These are phyloP conservation scores for Cordyceps cicadae DNA, from an alignment of 2,329 filamentous ascomycete species.

Conservation along the genomic window DNA sequence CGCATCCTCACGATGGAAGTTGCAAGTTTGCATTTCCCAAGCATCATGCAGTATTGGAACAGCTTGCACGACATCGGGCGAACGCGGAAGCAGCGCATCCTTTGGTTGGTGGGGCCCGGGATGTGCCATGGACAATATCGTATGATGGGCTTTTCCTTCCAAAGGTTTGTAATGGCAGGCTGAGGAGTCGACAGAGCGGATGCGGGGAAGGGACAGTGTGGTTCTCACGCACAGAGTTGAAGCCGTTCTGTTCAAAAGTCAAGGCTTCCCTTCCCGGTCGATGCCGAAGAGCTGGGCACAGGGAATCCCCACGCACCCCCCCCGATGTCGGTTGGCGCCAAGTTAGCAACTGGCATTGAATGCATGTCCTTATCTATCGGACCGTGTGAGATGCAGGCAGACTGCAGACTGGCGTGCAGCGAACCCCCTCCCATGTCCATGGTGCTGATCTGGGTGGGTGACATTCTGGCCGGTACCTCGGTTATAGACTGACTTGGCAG, in stretches of 20 bases:
- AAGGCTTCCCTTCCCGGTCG: not conserved
- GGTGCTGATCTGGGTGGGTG: not conserved
- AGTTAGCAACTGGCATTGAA: not conserved
- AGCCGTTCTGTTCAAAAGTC: not conserved
- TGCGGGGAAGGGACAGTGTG: not conserved
- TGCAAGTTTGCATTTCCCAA: too few species aligned
- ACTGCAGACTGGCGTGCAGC: not conserved
- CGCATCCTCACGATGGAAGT: too few species aligned
- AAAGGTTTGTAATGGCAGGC: not conserved
- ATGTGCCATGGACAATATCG: too few species aligned
- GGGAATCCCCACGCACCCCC: not conserved
- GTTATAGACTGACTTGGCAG: not conserved
- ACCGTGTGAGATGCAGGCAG: not conserved
- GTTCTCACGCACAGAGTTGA: too few species aligned
- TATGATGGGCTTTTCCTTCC: not conserved
- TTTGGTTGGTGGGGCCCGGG: not conserved
- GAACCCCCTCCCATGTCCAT: not conserved
- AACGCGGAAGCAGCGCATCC: not conserved
- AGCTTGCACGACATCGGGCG: not conserved
- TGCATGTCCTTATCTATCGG: conserved; percentile 6
- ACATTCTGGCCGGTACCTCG: conserved; percentile 4
- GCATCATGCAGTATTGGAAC: not conserved
- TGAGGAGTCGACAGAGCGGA: not conserved
- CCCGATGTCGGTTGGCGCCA: conserved; percentile 6
- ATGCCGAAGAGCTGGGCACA: not conserved